A percentile compares a stretch with the other conserved stretches of the same genome.
Conservation (phyloP, 2,329 filamentous ascomycete genomes). For the Arthroderma sp. region DNA sequence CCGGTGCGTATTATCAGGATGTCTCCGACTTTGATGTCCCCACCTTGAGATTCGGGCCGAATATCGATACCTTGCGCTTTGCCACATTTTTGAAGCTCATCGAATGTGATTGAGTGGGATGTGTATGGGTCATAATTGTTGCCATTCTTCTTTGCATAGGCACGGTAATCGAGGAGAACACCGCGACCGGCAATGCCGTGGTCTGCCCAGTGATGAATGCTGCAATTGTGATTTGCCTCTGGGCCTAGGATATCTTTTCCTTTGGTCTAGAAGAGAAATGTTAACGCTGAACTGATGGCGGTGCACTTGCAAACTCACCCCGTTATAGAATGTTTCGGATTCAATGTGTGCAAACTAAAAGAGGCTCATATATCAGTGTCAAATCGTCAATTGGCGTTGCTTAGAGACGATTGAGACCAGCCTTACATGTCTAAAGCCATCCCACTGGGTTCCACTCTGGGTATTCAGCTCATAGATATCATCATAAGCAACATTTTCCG, state of each 20-base stretch:
- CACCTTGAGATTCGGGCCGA: slow-evolving; percentile 39
- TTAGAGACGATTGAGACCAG: background rate
- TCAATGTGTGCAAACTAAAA: slow-evolving; percentile 25
- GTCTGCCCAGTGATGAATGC: slow-evolving; percentile 30
- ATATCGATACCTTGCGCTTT: slow-evolving; percentile 49
- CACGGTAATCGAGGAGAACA: slow-evolving; percentile 30
- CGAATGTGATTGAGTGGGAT: slow-evolving; percentile 40
- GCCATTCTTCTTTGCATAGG: slow-evolving; percentile 38
- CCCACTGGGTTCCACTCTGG: slow-evolving; percentile 38
- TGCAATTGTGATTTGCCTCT: slow-evolving; percentile 24
- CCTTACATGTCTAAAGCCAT: slow-evolving; percentile 36
- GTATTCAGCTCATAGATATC: slow-evolving; percentile 37
- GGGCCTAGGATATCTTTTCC: slow-evolving; percentile 22
- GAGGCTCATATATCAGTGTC: slow-evolving; percentile 2
- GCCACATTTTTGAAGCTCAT: slow-evolving; percentile 46
- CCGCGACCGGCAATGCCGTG: slow-evolving; percentile 31
- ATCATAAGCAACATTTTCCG: slow-evolving; percentile 27
- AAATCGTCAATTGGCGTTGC: background rate
- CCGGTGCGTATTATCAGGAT: slow-evolving; percentile 54
- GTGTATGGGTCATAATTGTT: slow-evolving; percentile 40
- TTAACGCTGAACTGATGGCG: background rate
- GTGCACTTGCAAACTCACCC: slow-evolving; percentile 14
- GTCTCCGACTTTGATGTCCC: slow-evolving; percentile 47
- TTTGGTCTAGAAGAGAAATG: slow-evolving; percentile 16
- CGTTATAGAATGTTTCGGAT: slow-evolving; percentile 29